Base-by-base conservation (phyloP, 2,329 filamentous ascomycete genomes). In the Shiraia sp. region DNA sequence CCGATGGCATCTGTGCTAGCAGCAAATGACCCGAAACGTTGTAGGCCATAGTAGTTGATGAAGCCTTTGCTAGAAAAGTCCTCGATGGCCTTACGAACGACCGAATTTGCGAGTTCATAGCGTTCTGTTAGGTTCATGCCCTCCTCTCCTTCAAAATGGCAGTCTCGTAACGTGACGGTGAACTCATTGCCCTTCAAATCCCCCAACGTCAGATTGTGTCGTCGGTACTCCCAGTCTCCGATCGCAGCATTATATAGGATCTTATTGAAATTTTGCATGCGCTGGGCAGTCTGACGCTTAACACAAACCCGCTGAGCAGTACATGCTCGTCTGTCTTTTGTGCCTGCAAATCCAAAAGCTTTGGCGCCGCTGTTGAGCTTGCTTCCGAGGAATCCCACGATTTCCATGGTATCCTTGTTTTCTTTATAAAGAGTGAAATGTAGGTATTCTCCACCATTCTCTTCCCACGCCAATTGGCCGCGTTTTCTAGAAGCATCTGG, bases 11-110 rank as follows among this genome's bases (percentile, higher is more conserved):
- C 90, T 0, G 93, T 99, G 24, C 90, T 87, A 10, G 88, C 86
- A 19, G 83, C 75, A 68, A 93, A 92, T 0, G 90, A 92, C 19
- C 93, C 93, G 59, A 99, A 99, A 16, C 93, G 85, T 72, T 99
- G 93, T n/a, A 97, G 82, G 7, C 93, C 93, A 63, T 91, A 99
- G 73, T 97, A 99, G 72, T 99, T 99, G 71, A 99, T 85, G 75
- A 95, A 99, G 2, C 93, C 93, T 31, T 85, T 79, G 30, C 82
- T 72, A 40, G 79, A 76, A 53, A 97, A 81, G 49, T 85, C 81
- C 29, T 79, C 74, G 36, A 96, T 73, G 1, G 88, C 78, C 47
- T 75, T 61, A 47, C 78, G 63, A 48, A 89, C 74, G 23, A 81
- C 73, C 5, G 75, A 64, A 27, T 69, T 63, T 29, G 63, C 75